phyloP scores from a whole-genome alignment of 768 basidiomycete species.

The Lentinula edodes region DNA sequence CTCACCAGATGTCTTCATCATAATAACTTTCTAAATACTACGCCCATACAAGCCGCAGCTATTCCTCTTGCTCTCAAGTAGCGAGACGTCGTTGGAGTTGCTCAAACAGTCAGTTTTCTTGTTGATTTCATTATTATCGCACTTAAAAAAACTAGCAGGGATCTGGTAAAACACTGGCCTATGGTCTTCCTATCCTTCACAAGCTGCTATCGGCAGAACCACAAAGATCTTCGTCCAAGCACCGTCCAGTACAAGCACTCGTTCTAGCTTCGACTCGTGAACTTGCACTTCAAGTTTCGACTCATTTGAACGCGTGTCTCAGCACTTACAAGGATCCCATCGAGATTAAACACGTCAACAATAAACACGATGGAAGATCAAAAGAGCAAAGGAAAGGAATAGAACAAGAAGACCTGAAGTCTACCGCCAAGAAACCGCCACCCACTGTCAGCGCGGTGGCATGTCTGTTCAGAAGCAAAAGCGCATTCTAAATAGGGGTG shows the following conservation, averaged over 20 bases:
- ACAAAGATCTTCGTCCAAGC: slow-evolving; percentile 32
- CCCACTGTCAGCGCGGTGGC: slow-evolving; percentile 89
- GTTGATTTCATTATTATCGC: background rate
- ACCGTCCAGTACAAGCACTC: slow-evolving; percentile 61
- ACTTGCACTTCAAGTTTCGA: slow-evolving; percentile 90
- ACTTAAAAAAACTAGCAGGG: slow-evolving; percentile 50
- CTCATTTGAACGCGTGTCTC: slow-evolving; percentile 69
- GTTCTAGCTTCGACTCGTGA: slow-evolving; percentile 93
- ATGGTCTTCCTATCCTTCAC: slow-evolving; percentile 89
- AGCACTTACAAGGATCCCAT: slow-evolving; percentile 25
- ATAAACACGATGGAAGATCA: slow-evolving; percentile 4
- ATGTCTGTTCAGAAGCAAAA: slow-evolving; percentile 94
- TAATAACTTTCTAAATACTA: slow-evolving; percentile 65
- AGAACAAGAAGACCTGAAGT: slow-evolving; percentile 12
- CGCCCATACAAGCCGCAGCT: slow-evolving; percentile 78
- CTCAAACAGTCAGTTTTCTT: slow-evolving; percentile 68
- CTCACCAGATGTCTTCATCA: slow-evolving; percentile 54
- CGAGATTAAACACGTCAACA: slow-evolving; percentile 19
- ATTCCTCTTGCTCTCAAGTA: slow-evolving; percentile 56
- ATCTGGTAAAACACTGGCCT: slow-evolving; percentile 96
- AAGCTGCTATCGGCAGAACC: slow-evolving; percentile 47
- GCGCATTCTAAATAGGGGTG: slow-evolving; percentile 76
- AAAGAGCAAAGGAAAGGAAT: slow-evolving; percentile 20
- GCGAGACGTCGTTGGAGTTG: slow-evolving; percentile 86
- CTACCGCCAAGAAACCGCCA: slow-evolving; percentile 30